Evolutionary conservation across 2,329 filamentous ascomycete species (phyloP).

Genomic region (Colletotrichum sp.): DNA sequence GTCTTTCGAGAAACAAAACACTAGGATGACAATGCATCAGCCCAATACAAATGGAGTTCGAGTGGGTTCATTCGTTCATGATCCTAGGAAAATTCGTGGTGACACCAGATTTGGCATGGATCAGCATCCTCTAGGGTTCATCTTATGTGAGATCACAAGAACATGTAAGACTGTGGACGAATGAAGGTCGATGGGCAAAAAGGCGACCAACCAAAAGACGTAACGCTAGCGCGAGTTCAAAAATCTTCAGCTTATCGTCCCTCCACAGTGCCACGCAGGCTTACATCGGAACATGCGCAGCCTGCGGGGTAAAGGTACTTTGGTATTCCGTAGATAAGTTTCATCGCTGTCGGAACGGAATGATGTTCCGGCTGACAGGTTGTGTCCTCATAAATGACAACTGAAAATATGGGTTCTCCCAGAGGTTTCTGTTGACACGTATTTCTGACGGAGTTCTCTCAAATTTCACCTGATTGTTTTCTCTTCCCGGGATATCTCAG

Average conservation of each 20-base stretch:
- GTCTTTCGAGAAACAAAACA: neutral
- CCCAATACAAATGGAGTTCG: neutral
- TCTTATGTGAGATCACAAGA: neutral
- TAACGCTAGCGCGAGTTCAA: neutral
- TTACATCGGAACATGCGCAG: neutral
- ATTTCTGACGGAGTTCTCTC: neutral
- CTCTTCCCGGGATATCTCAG: fast-evolving
- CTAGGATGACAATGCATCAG: neutral
- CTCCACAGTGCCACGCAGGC: neutral
- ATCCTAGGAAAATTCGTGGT: neutral
- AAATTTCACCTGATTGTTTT: neutral
- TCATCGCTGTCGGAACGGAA: neutral
- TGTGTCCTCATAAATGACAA: neutral
- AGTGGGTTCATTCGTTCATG: neutral
- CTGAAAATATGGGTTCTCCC: neutral
- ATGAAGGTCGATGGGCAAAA: neutral
- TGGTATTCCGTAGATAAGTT: neutral
- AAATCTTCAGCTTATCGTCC: neutral
- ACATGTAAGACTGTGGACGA: neutral
- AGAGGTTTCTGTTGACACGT: neutral
- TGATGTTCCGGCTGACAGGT: neutral
- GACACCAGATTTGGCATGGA: neutral
- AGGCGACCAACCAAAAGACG: neutral
- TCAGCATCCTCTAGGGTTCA: neutral
- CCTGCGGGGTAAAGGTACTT: neutral